A percentile compares a stretch with the other conserved stretches of the same genome.
phyloP scores from a whole-genome alignment of 352 stramenopile genomes.

The Phytophthora lateralis region DNA sequence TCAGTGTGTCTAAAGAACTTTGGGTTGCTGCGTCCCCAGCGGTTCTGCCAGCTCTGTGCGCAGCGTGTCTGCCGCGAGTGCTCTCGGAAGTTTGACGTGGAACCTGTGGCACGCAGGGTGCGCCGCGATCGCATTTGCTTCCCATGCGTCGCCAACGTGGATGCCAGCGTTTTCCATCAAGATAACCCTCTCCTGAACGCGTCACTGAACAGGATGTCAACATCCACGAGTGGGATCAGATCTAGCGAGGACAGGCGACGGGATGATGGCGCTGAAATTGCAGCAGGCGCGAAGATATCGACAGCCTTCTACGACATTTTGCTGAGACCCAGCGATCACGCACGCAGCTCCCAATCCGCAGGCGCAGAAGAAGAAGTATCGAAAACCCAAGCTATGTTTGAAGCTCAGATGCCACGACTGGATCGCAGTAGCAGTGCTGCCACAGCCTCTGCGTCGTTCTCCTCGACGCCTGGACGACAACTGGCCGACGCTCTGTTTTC shows the following conservation, averaged over 20 bases:
- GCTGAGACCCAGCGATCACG: slow-evolving; percentile 12
- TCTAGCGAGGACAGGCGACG: slow-evolving; percentile 5
- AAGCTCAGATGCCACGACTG: slow-evolving; percentile 24
- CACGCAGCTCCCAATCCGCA: slow-evolving; percentile 10
- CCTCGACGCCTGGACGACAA: slow-evolving; percentile 48
- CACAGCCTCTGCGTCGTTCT: slow-evolving; percentile 31
- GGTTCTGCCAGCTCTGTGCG: slow-evolving; percentile 73
- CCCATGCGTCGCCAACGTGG: slow-evolving; percentile 58
- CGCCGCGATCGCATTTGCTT: slow-evolving; percentile 69
- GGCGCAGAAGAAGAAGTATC: slow-evolving; percentile 3
- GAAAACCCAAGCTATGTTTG: slow-evolving; percentile 5
- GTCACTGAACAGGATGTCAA: slow-evolving; percentile 23
- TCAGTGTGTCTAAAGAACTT: slow-evolving; percentile 58
- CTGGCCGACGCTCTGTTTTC: slow-evolving; percentile 72
- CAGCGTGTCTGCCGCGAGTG: slow-evolving; percentile 66
- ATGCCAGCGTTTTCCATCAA: slow-evolving; percentile 52
- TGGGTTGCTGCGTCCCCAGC: slow-evolving; percentile 53
- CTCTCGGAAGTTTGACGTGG: slow-evolving; percentile 73
- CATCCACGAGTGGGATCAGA: slow-evolving; percentile 2
- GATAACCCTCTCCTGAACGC: slow-evolving; percentile 31
- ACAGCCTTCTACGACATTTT: slow-evolving; percentile 36
- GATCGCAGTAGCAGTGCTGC: slow-evolving; percentile 35
- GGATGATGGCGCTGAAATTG: slow-evolving; percentile 4
- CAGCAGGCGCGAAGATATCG: slow-evolving; percentile 18
- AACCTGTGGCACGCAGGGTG: slow-evolving; percentile 49